Conservation (phyloP, 306 rosid species). For the Castanea sativa region DNA sequence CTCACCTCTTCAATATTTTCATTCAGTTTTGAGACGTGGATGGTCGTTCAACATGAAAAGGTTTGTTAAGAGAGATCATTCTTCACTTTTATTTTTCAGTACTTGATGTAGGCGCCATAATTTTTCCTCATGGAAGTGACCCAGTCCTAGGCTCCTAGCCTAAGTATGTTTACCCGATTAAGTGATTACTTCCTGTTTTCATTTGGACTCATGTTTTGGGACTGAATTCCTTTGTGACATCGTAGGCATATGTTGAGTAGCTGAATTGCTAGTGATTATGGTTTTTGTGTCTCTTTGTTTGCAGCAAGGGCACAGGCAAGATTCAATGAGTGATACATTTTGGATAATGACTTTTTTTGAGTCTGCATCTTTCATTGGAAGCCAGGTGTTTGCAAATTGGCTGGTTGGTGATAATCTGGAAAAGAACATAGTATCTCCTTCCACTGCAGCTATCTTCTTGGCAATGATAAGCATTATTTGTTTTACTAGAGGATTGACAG, state of each 20-base stretch:
- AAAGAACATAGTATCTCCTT: constrained; percentile 43
- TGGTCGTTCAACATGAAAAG: constrained; percentile 86
- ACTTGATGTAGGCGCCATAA: constrained; percentile 12
- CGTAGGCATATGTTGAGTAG: constrained; percentile 6
- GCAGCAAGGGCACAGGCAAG: constrained; percentile 91
- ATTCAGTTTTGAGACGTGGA: constrained; percentile 81
- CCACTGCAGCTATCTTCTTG: constrained; percentile 54
- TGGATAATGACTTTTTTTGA: constrained; percentile 92
- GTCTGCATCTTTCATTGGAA: constrained; percentile 72
- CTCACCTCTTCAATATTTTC: constrained; percentile 69
- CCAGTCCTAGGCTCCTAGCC: constrained; percentile 14
- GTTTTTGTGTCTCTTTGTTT: constrained; percentile 23
- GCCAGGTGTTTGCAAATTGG: constrained; percentile 90
- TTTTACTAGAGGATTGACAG: constrained; percentile 62
- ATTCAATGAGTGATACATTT: constrained; percentile 75
- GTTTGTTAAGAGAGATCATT: constrained; percentile 37
- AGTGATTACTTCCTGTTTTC: constrained; percentile 20
- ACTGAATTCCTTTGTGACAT: constrained; percentile 6
- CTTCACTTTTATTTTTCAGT: constrained; percentile 22
- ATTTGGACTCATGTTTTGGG: background rate
- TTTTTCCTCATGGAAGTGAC: constrained; percentile 15
- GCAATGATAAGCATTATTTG: constrained; percentile 56
- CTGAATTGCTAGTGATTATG: constrained; percentile 15
- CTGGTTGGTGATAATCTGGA: constrained; percentile 48
- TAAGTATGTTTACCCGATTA: constrained; percentile 1